Conservation (phyloP, 345 rosid species). For the Linum usitatissimum region DNA sequence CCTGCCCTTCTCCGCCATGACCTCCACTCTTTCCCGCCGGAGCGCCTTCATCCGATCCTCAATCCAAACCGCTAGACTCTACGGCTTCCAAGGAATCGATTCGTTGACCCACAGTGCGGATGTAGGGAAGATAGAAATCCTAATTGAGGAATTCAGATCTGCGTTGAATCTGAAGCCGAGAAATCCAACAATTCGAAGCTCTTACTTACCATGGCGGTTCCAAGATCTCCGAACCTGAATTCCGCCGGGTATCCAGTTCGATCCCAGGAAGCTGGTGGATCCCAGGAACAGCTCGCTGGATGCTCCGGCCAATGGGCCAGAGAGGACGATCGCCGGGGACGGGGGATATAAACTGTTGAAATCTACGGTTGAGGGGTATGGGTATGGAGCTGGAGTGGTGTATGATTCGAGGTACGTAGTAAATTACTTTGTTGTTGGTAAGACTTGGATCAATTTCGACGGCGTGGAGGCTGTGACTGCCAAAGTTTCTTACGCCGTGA, state of each 20-base stretch:
- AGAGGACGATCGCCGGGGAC: constrained; percentile 11
- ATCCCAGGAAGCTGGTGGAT: constrained; percentile 15
- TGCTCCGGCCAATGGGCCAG: constrained; percentile 11
- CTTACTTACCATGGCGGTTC: constrained; percentile 15
- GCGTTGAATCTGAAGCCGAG: constrained; percentile 14
- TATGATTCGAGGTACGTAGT: constrained; percentile 14
- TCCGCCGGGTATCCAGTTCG: constrained; percentile 16
- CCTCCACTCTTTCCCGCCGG: constrained; percentile 10
- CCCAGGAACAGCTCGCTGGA: constrained; percentile 9
- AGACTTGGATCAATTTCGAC: constrained; percentile 19
- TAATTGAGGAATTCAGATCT: constrained; percentile 22
- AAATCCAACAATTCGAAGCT: neutral
- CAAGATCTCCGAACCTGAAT: constrained; percentile 4
- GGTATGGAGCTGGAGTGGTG: constrained; percentile 13
- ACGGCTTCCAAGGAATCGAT: constrained; percentile 26
- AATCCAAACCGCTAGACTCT: constrained; percentile 13
- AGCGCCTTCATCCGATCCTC: constrained; percentile 21
- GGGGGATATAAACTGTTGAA: constrained; percentile 10
- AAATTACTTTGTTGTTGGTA: constrained; percentile 11
- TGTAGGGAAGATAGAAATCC: constrained; percentile 10
- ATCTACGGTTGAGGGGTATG: constrained; percentile 12
- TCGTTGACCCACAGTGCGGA: constrained; percentile 24
- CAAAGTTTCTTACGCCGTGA: constrained; percentile 14
- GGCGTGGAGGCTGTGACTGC: constrained; percentile 13
- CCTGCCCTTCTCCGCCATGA: constrained; percentile 18